phyloP scores from a whole-genome alignment of 2,329 filamentous ascomycete genomes.

The Pseudogymnoascus sp. region DNA sequence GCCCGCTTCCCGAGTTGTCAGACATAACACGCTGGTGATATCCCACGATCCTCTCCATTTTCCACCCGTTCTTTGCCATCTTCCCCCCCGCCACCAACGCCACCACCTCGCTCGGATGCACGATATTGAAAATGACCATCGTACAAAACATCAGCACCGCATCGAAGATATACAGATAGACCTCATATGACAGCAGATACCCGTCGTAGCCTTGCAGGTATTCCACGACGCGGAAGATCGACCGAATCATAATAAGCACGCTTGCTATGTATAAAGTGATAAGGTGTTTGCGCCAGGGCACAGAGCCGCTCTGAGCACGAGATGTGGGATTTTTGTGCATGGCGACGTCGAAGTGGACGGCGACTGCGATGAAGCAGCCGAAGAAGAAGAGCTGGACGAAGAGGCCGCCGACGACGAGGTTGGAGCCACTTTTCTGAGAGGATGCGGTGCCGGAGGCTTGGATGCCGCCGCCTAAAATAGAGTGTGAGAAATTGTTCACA shows the following conservation, averaged over 20 bases:
- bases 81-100: conserved; percentile 9
- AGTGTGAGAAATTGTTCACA: neutral
- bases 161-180: conserved; percentile 36
- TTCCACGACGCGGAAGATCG: conserved; percentile 37
- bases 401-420: conserved; percentile 39
- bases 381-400: conserved; percentile 43
- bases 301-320: neutral
- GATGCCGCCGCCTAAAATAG: conserved; percentile 17
- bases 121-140: conserved; percentile 28
- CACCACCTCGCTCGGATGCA: conserved; percentile 27
- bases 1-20: neutral
- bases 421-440: conserved; percentile 27
- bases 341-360: conserved; percentile 35
- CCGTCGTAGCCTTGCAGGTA: conserved; percentile 35
- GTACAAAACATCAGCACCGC: conserved; percentile 33
- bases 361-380: conserved; percentile 37
- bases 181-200: conserved; percentile 34
- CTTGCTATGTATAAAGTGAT: conserved; percentile 33
- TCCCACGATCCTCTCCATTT: neutral
- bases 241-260: conserved; percentile 36
- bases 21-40: neutral
- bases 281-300: conserved; percentile 30
- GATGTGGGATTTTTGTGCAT: conserved; percentile 27
- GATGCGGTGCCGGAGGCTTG: conserved; percentile 19
- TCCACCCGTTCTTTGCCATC: neutral